Conservation (phyloP, 805 yeast genomes). For the Torulaspora quercuum region DNA sequence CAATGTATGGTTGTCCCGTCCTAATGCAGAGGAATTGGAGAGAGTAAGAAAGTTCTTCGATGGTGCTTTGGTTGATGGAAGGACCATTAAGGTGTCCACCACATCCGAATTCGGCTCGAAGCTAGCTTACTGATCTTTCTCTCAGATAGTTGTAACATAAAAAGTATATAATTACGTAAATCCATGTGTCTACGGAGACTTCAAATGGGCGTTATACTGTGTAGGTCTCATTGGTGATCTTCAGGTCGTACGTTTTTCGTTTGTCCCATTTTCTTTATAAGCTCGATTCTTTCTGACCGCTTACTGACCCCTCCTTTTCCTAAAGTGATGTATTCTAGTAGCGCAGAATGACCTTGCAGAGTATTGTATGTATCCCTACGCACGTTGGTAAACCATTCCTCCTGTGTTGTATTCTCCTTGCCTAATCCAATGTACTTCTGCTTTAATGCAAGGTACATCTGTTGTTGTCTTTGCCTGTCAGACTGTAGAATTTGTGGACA, state of each 20-base stretch:
- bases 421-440: constrained; percentile 74
- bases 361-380: constrained; percentile 32
- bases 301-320: constrained; percentile 23
- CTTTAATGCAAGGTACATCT: constrained; percentile 52
- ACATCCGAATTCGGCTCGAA: constrained; percentile 20
- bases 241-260: constrained; percentile 9
- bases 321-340: constrained; percentile 33
- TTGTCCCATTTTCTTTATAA: constrained; percentile 30
- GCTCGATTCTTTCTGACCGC: constrained; percentile 26
- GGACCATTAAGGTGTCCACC: constrained; percentile 38
- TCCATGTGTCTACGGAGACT: constrained; percentile 2
- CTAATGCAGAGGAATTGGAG: constrained; percentile 27
- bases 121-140: constrained; percentile 9
- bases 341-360: constrained; percentile 29
- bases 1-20: constrained; percentile 35
- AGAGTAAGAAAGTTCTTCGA: constrained; percentile 37
- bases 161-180: constrained; percentile 1
- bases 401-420: constrained; percentile 61
- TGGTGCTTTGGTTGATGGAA: constrained; percentile 49
- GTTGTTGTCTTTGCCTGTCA: constrained; percentile 60
- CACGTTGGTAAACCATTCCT: constrained; percentile 63
- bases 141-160: constrained; percentile 7
- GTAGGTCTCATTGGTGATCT: no score
- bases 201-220: no score
- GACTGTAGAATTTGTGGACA: constrained; percentile 45